phyloP scores from a whole-genome alignment of 768 basidiomycete genomes.

The Tephrocybe sp. region DNA sequence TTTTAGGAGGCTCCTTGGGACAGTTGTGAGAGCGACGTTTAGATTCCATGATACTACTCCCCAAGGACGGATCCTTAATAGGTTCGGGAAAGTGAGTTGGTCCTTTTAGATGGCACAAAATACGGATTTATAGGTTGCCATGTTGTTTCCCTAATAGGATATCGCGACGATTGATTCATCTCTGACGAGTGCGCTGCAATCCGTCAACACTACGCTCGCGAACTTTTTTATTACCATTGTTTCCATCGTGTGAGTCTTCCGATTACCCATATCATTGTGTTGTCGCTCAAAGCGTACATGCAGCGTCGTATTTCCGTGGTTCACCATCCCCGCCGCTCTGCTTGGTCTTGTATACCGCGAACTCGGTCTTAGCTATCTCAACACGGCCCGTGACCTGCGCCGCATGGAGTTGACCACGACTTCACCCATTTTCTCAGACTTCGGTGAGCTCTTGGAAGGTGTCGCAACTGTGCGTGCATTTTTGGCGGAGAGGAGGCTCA shows the following conservation, averaged over 20 bases:
- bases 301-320: constrained; percentile 75
- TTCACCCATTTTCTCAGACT: constrained; percentile 82
- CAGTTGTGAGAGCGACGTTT: constrained; percentile 83
- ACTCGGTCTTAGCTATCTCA: constrained; percentile 69
- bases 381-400: constrained; percentile 79
- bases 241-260: constrained; percentile 55
- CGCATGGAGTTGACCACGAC: constrained; percentile 89
- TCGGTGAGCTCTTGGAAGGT: constrained; percentile 80
- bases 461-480: constrained; percentile 94
- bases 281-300: constrained; percentile 1
- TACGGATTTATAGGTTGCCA: background rate
- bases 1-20: constrained; percentile 56
- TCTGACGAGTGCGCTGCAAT: constrained; percentile 63
- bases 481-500: constrained; percentile 74
- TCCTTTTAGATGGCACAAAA: background rate
- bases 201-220: constrained; percentile 76
- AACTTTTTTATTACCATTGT: constrained; percentile 75
- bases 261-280: no score
- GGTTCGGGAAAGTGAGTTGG: constrained; percentile 62
- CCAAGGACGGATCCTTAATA: constrained; percentile 78
- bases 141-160: constrained; percentile 39
- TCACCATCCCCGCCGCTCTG: constrained; percentile 72
- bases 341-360: constrained; percentile 74
- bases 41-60: constrained; percentile 84
- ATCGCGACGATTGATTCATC: constrained; percentile 86